Evolutionary conservation across 306 rosid species (phyloP).

Genomic region (Luffa aegyptiaca): DNA sequence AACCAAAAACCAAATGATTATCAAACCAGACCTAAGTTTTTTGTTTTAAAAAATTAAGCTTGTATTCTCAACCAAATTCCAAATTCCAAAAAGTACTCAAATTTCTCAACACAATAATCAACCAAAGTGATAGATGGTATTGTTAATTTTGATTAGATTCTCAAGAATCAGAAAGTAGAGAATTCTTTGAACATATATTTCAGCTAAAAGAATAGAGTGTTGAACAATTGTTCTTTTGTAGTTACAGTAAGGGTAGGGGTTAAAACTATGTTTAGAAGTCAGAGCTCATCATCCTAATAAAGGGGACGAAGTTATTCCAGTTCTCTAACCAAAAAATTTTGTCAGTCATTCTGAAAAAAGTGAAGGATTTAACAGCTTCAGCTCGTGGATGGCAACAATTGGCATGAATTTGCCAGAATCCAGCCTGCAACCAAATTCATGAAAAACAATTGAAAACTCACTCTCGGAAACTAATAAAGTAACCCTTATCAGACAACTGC

Average conservation of each 20-base stretch:
- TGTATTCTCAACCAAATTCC: too few relatives aligned
- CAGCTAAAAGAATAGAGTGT: neutral
- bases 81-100: too few relatives aligned
- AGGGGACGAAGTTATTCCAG: constrained; percentile 28
- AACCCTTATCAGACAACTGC: neutral
- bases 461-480: neutral
- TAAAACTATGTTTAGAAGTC: neutral
- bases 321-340: constrained; percentile 20
- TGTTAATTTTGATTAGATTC: too few relatives aligned
- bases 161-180: neutral
- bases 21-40: too few relatives aligned
- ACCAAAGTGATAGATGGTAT: too few relatives aligned
- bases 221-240: neutral
- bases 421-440: constrained; percentile 19
- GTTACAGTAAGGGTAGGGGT: neutral
- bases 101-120: too few relatives aligned
- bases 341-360: constrained; percentile 21
- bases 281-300: constrained; percentile 19
- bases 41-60: too few relatives aligned
- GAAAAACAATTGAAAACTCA: neutral
- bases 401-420: constrained; percentile 27
- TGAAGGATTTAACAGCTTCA: constrained; percentile 22
- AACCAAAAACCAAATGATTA: too few relatives aligned
- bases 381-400: constrained; percentile 23
- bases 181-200: neutral